Percentiles rank a stretch among this genome's conserved stretches.
phyloP scores from a whole-genome alignment of 768 basidiomycete genomes.

The Leccinum barrowsii region DNA sequence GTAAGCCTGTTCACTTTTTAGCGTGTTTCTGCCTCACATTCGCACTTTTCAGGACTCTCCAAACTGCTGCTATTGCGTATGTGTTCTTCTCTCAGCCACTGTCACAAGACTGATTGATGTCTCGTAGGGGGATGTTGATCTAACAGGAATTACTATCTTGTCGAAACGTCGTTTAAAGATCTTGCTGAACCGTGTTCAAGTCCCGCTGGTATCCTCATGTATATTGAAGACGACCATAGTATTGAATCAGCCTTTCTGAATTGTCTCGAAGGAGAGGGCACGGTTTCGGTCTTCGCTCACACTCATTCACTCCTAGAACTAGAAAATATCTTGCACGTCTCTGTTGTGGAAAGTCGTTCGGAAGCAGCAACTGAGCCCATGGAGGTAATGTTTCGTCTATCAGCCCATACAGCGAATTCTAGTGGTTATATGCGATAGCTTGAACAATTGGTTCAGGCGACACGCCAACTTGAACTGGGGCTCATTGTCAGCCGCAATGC shows the following conservation, averaged over 20 bases:
- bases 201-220: background rate
- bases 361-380: too few species aligned
- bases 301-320: background rate
- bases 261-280: background rate
- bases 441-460: background rate
- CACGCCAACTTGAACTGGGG: background rate
- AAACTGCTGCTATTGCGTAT: conserved; percentile 57
- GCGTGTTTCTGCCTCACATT: background rate
- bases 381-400: background rate
- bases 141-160: conserved; percentile 19
- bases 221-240: background rate
- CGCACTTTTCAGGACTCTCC: conserved; percentile 38
- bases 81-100: conserved; percentile 20
- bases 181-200: background rate
- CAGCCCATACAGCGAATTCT: background rate
- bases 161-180: background rate
- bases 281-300: background rate
- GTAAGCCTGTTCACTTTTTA: conserved; percentile 13
- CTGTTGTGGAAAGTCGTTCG: background rate
- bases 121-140: conserved; percentile 44
- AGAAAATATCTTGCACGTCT: background rate
- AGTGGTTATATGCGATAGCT: background rate
- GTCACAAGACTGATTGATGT: conserved; percentile 15
- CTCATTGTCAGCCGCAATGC: conserved; percentile 20
- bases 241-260: background rate